These are phyloP conservation scores for Macrolepiota albuminosa DNA, from an alignment of 768 basidiomycete species.

Conservation along the genomic window DNA sequence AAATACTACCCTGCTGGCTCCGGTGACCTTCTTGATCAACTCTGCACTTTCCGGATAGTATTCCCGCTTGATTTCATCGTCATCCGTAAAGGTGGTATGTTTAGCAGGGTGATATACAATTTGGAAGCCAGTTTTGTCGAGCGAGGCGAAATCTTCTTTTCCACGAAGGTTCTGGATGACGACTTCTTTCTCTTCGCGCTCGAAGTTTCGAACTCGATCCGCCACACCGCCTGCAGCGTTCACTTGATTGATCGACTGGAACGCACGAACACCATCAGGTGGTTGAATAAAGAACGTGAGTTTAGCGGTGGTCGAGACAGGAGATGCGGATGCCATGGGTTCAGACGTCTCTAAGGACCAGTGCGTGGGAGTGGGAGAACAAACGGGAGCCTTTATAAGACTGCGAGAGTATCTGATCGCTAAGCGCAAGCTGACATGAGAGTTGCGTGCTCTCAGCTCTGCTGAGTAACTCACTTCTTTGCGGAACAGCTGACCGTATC, in stretches of 20 bases:
- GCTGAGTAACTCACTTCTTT: not conserved
- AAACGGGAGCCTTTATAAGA: not conserved
- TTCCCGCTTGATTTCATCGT: conserved; percentile 40
- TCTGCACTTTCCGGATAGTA: conserved; percentile 58
- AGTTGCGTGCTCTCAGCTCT: not conserved
- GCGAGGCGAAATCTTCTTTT: conserved; percentile 35
- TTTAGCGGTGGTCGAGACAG: conserved; percentile 8
- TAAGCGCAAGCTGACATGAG: not conserved
- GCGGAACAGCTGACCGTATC: not conserved
- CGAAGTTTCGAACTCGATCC: conserved; percentile 18
- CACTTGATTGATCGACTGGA: conserved; percentile 19
- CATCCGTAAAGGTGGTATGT: conserved; percentile 41
- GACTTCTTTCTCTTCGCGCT: conserved; percentile 20
- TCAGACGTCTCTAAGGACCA: not conserved
- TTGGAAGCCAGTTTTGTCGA: conserved; percentile 52
- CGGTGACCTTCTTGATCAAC: conserved; percentile 51
- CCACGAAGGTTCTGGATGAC: conserved; percentile 51
- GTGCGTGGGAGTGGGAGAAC: not conserved
- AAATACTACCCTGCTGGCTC: conserved; percentile 51
- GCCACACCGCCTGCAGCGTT: conserved; percentile 19
- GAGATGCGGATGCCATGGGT: not conserved
- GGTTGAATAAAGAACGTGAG: conserved; percentile 19
- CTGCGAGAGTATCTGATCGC: not conserved
- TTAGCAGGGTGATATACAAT: conserved; percentile 25
- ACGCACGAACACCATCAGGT: conserved; percentile 21